These are phyloP conservation scores for Akanthomyces dipterigenus DNA, from an alignment of 2,329 filamentous ascomycete genomes.

Conservation along the genomic window DNA sequence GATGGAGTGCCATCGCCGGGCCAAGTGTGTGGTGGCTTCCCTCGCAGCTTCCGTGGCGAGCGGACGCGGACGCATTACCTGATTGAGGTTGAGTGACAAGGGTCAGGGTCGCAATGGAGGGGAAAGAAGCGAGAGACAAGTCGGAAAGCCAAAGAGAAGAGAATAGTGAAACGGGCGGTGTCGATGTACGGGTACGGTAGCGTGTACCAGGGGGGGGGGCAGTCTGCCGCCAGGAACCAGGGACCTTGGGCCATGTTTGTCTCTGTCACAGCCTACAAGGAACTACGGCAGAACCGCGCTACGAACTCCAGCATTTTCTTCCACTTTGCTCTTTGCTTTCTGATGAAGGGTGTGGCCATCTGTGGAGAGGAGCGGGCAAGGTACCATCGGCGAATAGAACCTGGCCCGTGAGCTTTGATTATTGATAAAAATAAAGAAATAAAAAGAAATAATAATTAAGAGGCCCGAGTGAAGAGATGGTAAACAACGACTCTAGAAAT, in stretches of 20 bases:
- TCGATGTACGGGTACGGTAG: background rate
- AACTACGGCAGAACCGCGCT: background rate
- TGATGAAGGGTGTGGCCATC: background rate
- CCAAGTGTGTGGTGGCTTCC: background rate
- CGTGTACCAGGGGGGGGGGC: background rate
- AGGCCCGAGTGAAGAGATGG: too few relatives aligned
- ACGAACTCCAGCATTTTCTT: background rate
- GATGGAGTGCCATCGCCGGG: background rate
- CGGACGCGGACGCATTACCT: background rate
- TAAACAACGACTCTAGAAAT: background rate
- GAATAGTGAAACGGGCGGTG: slow-evolving; percentile 3
- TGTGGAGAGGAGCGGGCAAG: background rate
- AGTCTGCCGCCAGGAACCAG: background rate
- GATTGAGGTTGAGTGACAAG: background rate
- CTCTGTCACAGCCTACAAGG: background rate
- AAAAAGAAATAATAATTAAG: too few relatives aligned
- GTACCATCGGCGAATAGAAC: background rate
- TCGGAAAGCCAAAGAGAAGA: background rate
- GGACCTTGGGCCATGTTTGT: too few relatives aligned
- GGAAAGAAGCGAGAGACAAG: background rate
- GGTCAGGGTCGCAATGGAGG: background rate
- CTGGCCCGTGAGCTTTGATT: too few relatives aligned
- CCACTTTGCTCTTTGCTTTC: background rate
- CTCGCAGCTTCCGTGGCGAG: background rate
- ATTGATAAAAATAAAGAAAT: too few relatives aligned